A percentile compares a stretch with the other conserved stretches of the same genome.
Evolutionary conservation across 768 basidiomycete genomes (phyloP).

Genomic region (Naganishia randhawae): DNA sequence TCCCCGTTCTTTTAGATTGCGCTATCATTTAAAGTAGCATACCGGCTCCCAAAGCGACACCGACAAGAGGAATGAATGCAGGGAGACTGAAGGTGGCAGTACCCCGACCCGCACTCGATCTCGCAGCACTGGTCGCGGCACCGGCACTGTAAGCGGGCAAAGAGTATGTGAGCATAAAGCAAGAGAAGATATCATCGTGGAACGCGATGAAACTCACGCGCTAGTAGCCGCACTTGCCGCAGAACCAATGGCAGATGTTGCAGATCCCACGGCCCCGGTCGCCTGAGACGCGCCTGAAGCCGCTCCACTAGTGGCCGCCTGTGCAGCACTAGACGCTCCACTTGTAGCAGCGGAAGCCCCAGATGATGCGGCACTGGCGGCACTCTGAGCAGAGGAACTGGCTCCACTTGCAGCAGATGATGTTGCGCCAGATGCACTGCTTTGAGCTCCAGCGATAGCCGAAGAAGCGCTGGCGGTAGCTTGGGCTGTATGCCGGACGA

Average conservation of each 20-base stretch:
- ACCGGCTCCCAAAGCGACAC: neutral
- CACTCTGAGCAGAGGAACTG: neutral
- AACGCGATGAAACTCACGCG: neutral
- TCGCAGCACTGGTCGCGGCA: slow-evolving; percentile 10
- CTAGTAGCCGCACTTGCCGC: slow-evolving; percentile 25
- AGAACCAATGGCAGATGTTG: slow-evolving; percentile 21
- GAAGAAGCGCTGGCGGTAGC: slow-evolving; percentile 20
- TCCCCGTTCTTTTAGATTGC: no score
- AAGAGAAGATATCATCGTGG: neutral
- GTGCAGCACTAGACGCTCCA: slow-evolving; percentile 1
- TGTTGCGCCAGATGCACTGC: neutral
- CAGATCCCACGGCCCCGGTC: slow-evolving; percentile 20
- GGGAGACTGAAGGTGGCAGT: neutral
- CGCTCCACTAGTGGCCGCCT: neutral
- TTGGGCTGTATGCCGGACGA: neutral
- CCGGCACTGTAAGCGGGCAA: neutral
- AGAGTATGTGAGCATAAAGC: neutral
- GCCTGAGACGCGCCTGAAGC: slow-evolving; percentile 16
- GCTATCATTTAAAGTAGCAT: neutral
- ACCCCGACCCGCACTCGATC: neutral
- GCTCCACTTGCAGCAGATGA: slow-evolving; percentile 13
- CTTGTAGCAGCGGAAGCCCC: slow-evolving; percentile 10
- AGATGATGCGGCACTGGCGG: slow-evolving; percentile 23
- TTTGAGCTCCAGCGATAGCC: neutral
- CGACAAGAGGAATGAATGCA: neutral